Evolutionary conservation across 306 rosid species (phyloP).

Genomic region (Trichosanthes cucumerina): DNA sequence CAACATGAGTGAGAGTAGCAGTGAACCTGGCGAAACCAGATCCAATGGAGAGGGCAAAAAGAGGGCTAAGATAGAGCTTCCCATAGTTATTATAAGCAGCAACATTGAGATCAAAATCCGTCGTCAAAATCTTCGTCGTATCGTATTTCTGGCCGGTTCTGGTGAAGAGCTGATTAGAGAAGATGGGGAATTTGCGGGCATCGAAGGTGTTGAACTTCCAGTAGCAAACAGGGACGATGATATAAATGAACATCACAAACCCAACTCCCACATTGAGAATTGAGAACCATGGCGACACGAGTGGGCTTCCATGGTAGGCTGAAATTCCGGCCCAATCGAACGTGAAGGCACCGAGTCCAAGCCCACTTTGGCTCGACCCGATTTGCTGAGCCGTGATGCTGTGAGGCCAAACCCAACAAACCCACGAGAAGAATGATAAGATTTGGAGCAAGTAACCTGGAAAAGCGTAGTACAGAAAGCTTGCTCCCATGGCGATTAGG

Average conservation of each 20-base stretch:
- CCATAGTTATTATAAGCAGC: conserved; percentile 68
- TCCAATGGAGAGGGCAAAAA: conserved; percentile 88
- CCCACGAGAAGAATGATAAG: conserved; percentile 93
- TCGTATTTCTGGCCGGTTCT: conserved; percentile 59
- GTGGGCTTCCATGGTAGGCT: conserved; percentile 97
- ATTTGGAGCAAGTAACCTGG: conserved; percentile 79
- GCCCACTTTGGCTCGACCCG: conserved; percentile 83
- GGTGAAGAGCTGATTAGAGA: conserved; percentile 73
- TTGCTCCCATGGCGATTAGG: conserved; percentile 55
- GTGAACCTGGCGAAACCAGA: conserved; percentile 94
- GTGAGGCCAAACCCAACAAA: conserved; percentile 92
- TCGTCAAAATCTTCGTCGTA: conserved; percentile 70
- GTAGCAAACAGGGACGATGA: conserved; percentile 77
- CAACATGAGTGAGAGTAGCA: conserved; percentile 90
- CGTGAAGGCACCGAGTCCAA: conserved; percentile 85
- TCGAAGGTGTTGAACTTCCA: conserved; percentile 93
- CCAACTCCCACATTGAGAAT: conserved; percentile 86
- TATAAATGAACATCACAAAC: conserved; percentile 81
- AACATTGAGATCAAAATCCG: conserved; percentile 51
- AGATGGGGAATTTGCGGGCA: conserved; percentile 89
- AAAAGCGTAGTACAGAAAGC: conserved; percentile 74
- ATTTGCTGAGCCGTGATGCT: conserved; percentile 90
- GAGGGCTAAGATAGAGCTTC: conserved; percentile 94
- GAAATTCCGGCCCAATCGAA: conserved; percentile 99
- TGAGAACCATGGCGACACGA: conserved; percentile 83